Evolutionary conservation across 306 rosid genomes (phyloP).

Genomic region (Cucurbita pepo): DNA sequence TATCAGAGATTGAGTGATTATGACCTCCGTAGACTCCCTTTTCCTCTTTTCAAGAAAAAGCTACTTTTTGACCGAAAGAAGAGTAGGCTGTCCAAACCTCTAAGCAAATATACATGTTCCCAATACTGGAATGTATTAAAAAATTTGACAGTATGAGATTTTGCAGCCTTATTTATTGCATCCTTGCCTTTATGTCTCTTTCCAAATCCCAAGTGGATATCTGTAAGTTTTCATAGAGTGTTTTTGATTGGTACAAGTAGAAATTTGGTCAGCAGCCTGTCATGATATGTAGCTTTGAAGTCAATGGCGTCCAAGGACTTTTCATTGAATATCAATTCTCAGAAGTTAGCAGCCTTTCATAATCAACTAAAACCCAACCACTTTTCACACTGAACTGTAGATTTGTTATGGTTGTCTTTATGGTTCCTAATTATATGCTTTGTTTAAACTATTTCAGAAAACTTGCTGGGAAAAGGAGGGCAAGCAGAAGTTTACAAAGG

Average conservation of each 20-base stretch:
- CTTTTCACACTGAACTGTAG: neutral
- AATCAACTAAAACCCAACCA: neutral
- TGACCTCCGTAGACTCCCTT: neutral
- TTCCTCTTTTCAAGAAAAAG: neutral
- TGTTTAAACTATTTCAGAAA: constrained; percentile 22
- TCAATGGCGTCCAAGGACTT: neutral
- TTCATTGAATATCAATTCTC: neutral
- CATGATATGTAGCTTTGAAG: neutral
- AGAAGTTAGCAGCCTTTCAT: neutral
- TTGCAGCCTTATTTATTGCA: neutral
- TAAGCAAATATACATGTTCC: too few relatives aligned
- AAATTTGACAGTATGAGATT: neutral
- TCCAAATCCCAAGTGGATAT: neutral
- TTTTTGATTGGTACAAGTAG: neutral
- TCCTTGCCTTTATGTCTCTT: neutral
- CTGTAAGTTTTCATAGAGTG: too few relatives aligned
- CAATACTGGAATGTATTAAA: neutral
- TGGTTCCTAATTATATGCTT: neutral
- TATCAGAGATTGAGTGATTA: neutral
- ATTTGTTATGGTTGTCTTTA: neutral
- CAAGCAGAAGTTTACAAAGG: constrained; percentile 94
- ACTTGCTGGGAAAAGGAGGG: constrained; percentile 85
- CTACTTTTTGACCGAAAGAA: neutral
- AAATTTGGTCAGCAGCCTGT: neutral
- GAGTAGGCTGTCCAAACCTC: neutral